A percentile compares a stretch with the other conserved stretches of the same genome.
Evolutionary conservation across 345 rosid genomes (phyloP).

Genomic region (Laguncularia racemosa): DNA sequence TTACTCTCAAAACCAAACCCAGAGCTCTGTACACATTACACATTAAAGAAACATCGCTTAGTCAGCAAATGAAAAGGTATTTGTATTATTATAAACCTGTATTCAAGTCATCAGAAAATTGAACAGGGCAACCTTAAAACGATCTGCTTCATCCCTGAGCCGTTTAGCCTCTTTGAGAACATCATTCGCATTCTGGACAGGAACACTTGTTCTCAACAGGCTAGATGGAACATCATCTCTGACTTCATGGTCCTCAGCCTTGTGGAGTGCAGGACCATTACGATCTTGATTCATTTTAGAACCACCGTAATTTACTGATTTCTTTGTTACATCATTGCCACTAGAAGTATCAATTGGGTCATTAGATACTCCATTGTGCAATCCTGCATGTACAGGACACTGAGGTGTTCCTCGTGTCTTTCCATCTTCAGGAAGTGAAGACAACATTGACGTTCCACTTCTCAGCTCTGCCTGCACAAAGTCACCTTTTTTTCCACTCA

Average conservation of each 20-base stretch:
- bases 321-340: constrained; percentile 18
- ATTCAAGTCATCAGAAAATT: not conserved
- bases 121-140: constrained; percentile 42
- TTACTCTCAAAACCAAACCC: constrained; percentile 54
- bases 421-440: constrained; percentile 10
- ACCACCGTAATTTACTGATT: constrained; percentile 11
- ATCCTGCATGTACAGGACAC: constrained; percentile 7
- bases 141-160: constrained; percentile 45
- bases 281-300: constrained; percentile 20
- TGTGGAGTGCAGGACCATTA: constrained; percentile 12
- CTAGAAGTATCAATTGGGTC: constrained; percentile 24
- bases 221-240: constrained; percentile 22
- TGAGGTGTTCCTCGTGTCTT: constrained; percentile 13
- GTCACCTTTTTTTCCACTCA: constrained; percentile 11
- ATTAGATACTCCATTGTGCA: constrained; percentile 11
- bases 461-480: constrained; percentile 15
- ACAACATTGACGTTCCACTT: constrained; percentile 9
- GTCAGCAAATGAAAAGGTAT: constrained; percentile 1
- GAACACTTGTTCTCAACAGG: constrained; percentile 27
- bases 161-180: constrained; percentile 51
- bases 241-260: constrained; percentile 14
- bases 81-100: not conserved
- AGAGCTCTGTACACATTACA: constrained; percentile 23
- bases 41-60: not conserved
- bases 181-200: constrained; percentile 28